These are phyloP conservation scores for Suhomyces guaymorum DNA, from an alignment of 1,139 yeast genomes.

Conservation along the genomic window DNA sequence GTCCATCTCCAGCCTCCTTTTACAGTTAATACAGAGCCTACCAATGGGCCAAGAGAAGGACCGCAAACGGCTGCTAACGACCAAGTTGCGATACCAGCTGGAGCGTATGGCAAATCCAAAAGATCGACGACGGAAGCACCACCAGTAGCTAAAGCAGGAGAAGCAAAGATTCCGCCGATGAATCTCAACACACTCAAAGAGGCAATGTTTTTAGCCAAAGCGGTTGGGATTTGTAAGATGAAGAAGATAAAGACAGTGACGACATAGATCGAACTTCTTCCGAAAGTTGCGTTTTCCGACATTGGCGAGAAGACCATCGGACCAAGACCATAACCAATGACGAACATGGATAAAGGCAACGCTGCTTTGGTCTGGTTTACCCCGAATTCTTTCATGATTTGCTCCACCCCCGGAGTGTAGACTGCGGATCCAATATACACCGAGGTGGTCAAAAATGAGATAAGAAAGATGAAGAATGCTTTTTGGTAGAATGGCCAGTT, in stretches of 20 bases:
- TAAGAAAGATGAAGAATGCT: constrained; percentile 36
- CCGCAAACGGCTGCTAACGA: constrained; percentile 38
- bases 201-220: constrained; percentile 32
- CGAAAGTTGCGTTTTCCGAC: constrained; percentile 47
- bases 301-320: constrained; percentile 42
- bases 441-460: constrained; percentile 49
- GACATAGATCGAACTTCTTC: constrained; percentile 48
- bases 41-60: constrained; percentile 39
- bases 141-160: constrained; percentile 40
- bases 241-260: constrained; percentile 30
- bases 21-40: constrained; percentile 34
- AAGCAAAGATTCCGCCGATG: constrained; percentile 36
- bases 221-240: constrained; percentile 36
- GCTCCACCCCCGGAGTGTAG: constrained; percentile 54
- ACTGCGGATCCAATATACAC: constrained; percentile 66
- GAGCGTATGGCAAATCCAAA: constrained; percentile 27
- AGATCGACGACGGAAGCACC: constrained; percentile 40
- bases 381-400: constrained; percentile 30
- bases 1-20: constrained; percentile 41
- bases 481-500: constrained; percentile 53
- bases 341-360: constrained; percentile 38
- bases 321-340: constrained; percentile 42
- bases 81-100: constrained; percentile 38
- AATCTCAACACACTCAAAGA: constrained; percentile 35
- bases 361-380: constrained; percentile 29